Evolutionary conservation across 768 basidiomycete species (phyloP).

Genomic region (Kondoa malvinella): DNA sequence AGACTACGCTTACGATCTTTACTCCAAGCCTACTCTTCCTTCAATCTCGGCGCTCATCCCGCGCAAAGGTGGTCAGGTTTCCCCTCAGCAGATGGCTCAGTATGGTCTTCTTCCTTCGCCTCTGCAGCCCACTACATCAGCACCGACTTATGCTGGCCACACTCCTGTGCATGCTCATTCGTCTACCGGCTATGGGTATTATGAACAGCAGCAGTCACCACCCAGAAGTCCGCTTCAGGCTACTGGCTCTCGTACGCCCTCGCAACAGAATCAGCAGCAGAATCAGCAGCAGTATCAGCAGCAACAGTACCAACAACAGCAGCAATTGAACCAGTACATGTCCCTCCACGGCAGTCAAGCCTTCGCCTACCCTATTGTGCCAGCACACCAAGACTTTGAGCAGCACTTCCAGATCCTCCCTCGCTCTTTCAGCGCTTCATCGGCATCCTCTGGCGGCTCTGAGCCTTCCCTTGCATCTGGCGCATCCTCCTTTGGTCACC

Average conservation of each 20-base stretch:
- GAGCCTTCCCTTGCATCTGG: neutral
- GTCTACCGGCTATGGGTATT: neutral
- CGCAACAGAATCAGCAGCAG: slow-evolving; percentile 54
- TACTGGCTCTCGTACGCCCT: no score
- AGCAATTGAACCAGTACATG: neutral
- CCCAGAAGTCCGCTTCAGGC: neutral
- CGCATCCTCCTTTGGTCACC: neutral
- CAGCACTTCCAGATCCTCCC: neutral
- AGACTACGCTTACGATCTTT: neutral
- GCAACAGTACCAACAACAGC: neutral
- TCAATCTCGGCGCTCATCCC: neutral
- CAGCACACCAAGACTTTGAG: neutral
- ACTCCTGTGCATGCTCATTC: neutral
- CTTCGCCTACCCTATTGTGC: neutral
- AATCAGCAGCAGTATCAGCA: slow-evolving; percentile 40
- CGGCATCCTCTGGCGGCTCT: neutral
- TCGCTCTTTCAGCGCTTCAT: neutral
- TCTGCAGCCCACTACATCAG: neutral
- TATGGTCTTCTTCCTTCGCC: neutral
- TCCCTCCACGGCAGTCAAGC: neutral
- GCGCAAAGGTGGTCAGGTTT: neutral
- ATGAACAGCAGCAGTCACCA: neutral
- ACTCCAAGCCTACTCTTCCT: neutral
- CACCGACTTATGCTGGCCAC: neutral
- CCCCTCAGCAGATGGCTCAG: neutral